Percentiles rank a stretch among this genome's conserved stretches.
phyloP scores from a whole-genome alignment of 331 rosid genomes.

The Rhamnella rubrinervis region DNA sequence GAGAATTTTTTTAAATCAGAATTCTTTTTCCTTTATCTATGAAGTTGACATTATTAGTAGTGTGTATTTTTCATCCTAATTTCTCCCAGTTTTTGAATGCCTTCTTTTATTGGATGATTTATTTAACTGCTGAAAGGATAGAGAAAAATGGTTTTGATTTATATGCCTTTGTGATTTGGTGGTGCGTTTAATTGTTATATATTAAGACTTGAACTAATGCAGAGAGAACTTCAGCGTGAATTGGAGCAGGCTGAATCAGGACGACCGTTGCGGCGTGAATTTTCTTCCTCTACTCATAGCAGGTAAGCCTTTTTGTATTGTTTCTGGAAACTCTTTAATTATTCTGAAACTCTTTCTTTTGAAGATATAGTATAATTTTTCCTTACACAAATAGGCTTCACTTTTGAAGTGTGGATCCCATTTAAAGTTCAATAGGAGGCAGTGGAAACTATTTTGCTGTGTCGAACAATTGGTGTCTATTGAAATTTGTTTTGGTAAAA shows the following conservation, averaged over 20 bases:
- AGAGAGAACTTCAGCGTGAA: conserved; percentile 95
- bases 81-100: no score
- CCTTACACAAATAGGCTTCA: no score
- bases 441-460: neutral
- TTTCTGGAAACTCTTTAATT: conserved; percentile 5
- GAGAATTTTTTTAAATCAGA: no score
- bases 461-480: neutral
- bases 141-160: neutral
- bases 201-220: conserved; percentile 12
- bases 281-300: conserved; percentile 65
- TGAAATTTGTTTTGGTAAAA: neutral
- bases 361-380: neutral
- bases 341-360: conserved; percentile 1
- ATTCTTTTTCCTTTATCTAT: no score
- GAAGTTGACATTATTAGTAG: no score
- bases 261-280: conserved; percentile 80
- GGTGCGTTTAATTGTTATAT: neutral
- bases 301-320: conserved; percentile 43
- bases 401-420: neutral
- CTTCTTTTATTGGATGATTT: no score
- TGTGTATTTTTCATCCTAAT: no score
- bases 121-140: no score
- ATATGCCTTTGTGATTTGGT: no score
- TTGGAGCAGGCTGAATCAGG: conserved; percentile 94
- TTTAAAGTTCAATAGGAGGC: neutral